phyloP scores from a whole-genome alignment of 768 basidiomycete genomes.

The Termitomyces sp. region DNA sequence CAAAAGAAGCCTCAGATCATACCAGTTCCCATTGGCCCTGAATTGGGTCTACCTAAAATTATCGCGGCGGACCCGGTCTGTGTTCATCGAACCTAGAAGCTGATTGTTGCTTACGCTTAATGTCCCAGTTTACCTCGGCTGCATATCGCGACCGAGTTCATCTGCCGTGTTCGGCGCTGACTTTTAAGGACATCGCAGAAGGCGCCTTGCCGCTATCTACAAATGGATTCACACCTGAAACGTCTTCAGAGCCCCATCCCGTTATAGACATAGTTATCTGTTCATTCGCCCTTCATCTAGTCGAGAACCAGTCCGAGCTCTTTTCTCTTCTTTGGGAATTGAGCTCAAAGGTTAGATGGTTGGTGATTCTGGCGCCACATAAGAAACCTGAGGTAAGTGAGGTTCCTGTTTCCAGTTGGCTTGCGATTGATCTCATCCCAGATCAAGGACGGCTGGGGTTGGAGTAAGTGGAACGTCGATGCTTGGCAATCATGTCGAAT shows the following conservation, averaged over 20 bases:
- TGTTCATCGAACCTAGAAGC: not conserved
- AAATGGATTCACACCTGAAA: constrained; percentile 7
- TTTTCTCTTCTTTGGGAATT: constrained; percentile 63
- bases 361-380: constrained; percentile 67
- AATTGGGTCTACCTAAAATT: constrained; percentile 26
- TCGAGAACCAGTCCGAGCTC: constrained; percentile 53
- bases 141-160: constrained; percentile 54
- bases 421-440: constrained; percentile 13
- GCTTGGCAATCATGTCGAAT: constrained; percentile 38
- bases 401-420: not conserved
- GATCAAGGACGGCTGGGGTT: constrained; percentile 67
- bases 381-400: constrained; percentile 64
- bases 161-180: constrained; percentile 48
- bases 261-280: constrained; percentile 60
- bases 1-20: constrained; percentile 17
- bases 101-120: not conserved
- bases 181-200: constrained; percentile 58
- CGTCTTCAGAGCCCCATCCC: not conserved
- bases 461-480: constrained; percentile 55
- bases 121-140: constrained; percentile 47
- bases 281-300: constrained; percentile 71
- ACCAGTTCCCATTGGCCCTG: constrained; percentile 26
- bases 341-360: constrained; percentile 55
- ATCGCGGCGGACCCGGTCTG: constrained; percentile 50
- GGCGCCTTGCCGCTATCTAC: constrained; percentile 39